Evolutionary conservation across 2,329 filamentous ascomycete genomes (phyloP), one percentile per base, ranked within the genome.

Genomic region (Neoarthrinium moseri): DNA sequence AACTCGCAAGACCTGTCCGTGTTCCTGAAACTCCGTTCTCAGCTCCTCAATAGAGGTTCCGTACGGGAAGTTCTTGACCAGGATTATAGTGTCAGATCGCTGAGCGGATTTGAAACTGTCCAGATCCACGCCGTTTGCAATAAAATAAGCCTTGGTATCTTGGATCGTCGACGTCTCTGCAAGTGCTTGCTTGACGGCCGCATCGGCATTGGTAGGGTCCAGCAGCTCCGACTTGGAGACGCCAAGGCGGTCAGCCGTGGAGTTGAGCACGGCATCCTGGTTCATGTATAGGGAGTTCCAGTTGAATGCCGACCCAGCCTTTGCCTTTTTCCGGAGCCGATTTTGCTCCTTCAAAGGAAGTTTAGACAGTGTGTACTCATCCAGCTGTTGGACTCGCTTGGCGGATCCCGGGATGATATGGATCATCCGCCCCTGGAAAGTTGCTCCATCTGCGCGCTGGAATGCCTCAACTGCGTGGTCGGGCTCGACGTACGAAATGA

Each of bases 271-370:
- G 41, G 94, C 89, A 72, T 99, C 91, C 70, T 90, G 87, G 68
- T 87, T 96, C 88, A 99, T 95, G 68, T 94, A 99, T n/a, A 99
- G 75, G n/a, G 91, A 92, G 72, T 99, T 99, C 94, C 94, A 99
- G 64, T 92, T 96, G 71, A 97, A 97, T 1, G 81, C 83, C 39
- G 80, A 83, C 7, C 87, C 78, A 18, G 91, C 89, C 58, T 92
- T 86, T 40, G 85, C 79, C 69, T 89, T 95, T 59, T 87, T 88
- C 63, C 87, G 89, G 55, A 97, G 87, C 59, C 95, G 81, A 57
- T 90, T 90, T 67, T 97, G 94, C 67, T 95, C 94, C 71, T 96
- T 97, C 53, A 97, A 73, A 13, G 94, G 92, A 56, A 99, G 69
- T 66, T 96, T 95, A 0, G 92, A 91, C 45, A 99, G 78, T 47